These are phyloP conservation scores for Starmera dryadoides DNA, from an alignment of 805 yeast genomes.

Conservation along the genomic window DNA sequence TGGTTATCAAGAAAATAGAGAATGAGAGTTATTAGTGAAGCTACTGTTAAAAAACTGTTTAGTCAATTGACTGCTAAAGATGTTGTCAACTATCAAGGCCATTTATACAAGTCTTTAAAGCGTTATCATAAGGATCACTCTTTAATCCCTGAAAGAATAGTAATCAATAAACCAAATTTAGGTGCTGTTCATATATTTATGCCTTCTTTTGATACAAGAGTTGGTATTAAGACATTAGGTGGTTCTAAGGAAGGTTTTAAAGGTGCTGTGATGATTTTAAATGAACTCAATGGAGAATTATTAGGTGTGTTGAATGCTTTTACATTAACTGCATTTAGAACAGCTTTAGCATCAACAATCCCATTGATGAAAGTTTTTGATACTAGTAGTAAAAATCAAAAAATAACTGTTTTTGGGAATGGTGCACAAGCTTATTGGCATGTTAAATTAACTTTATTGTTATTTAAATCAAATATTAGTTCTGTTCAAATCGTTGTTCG, in stretches of 20 bases:
- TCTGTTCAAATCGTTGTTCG: slow-evolving; percentile 42
- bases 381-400: slow-evolving; percentile 13
- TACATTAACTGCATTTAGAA: slow-evolving; percentile 57
- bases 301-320: slow-evolving; percentile 50
- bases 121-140: slow-evolving; percentile 36
- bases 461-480: slow-evolving; percentile 30
- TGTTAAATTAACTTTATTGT: slow-evolving; percentile 31
- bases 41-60: slow-evolving; percentile 23
- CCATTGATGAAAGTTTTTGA: slow-evolving; percentile 33
- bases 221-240: slow-evolving; percentile 54
- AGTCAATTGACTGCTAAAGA: slow-evolving; percentile 18
- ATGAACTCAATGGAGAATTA: slow-evolving; percentile 42
- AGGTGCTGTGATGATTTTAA: slow-evolving; percentile 46
- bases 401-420: slow-evolving; percentile 43
- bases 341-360: slow-evolving; percentile 50
- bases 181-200: slow-evolving; percentile 47
- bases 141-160: slow-evolving; percentile 49
- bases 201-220: slow-evolving; percentile 53
- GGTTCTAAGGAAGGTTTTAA: slow-evolving; percentile 54
- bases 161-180: slow-evolving; percentile 28
- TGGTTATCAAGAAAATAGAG: not conserved
- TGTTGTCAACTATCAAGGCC: slow-evolving; percentile 28
- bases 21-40: slow-evolving; percentile 29
- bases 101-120: slow-evolving; percentile 29
- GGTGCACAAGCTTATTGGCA: slow-evolving; percentile 69